Evolutionary conservation across 306 rosid species (phyloP).

Genomic region (Benincasa hispida): DNA sequence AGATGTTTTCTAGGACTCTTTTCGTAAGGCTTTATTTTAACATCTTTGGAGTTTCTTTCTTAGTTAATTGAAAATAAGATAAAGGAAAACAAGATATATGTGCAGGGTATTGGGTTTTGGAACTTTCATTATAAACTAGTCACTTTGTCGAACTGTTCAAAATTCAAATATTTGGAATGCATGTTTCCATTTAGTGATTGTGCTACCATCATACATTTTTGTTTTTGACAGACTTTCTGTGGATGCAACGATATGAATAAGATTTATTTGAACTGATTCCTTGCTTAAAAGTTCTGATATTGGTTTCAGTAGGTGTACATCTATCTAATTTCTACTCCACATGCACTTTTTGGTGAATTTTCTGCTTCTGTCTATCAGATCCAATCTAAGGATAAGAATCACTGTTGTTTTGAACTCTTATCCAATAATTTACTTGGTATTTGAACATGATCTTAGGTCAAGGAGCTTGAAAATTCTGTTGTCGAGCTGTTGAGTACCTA

Average conservation of each 20-base stretch:
- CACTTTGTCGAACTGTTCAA: neutral
- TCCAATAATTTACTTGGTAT: neutral
- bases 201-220: neutral
- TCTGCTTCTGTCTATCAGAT: neutral
- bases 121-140: neutral
- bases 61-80: neutral
- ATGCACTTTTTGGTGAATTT: neutral
- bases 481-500: constrained; percentile 35
- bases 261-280: neutral
- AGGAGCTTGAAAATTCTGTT: constrained; percentile 60
- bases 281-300: neutral
- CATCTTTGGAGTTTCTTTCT: neutral
- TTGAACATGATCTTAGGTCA: constrained; percentile 35
- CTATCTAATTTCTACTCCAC: neutral
- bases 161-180: neutral
- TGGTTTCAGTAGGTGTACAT: neutral
- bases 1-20: neutral
- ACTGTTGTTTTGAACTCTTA: neutral
- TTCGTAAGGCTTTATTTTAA: neutral
- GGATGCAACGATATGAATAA: neutral
- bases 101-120: neutral
- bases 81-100: too few species aligned
- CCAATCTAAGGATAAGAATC: neutral
- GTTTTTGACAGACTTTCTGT: neutral
- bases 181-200: neutral